These are phyloP conservation scores for Termitomyces sp. DNA, from an alignment of 768 basidiomycete species.

Conservation along the genomic window DNA sequence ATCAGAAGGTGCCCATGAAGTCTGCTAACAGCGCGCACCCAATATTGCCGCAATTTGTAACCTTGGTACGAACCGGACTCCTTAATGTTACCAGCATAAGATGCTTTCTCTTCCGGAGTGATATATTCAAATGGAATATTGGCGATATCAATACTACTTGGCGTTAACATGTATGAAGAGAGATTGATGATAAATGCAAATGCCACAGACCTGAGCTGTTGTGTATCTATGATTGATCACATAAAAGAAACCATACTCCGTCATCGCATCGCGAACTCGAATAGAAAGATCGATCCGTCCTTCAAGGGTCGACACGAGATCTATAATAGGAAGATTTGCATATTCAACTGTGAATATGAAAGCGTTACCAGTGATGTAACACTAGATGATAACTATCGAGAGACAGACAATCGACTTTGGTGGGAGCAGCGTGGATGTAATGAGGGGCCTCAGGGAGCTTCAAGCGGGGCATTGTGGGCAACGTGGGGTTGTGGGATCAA, in stretches of 20 bases:
- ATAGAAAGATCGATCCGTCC: slow-evolving; percentile 33
- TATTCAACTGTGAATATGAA: slow-evolving; percentile 23
- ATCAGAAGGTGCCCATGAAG: slow-evolving; percentile 39
- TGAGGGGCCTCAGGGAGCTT: slow-evolving; percentile 27
- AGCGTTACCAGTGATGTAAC: too few relatives aligned
- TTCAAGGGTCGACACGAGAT: slow-evolving; percentile 37
- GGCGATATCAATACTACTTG: slow-evolving; percentile 43
- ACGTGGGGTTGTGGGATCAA: neutral
- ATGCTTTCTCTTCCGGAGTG: slow-evolving; percentile 37
- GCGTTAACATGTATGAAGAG: neutral
- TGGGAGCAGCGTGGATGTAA: slow-evolving; percentile 30
- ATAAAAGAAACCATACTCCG: slow-evolving; percentile 43
- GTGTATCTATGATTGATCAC: slow-evolving; percentile 45
- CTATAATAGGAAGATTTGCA: slow-evolving; percentile 51
- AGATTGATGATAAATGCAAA: neutral
- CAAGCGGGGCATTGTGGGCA: slow-evolving; percentile 23
- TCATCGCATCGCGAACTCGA: slow-evolving; percentile 44
- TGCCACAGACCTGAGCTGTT: slow-evolving; percentile 28
- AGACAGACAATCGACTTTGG: slow-evolving; percentile 30
- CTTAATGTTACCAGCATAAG: slow-evolving; percentile 35
- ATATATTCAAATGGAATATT: slow-evolving; percentile 40
- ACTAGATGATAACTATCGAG: neutral
- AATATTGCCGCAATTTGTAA: slow-evolving; percentile 49
- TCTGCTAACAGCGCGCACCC: slow-evolving; percentile 30
- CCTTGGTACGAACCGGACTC: slow-evolving; percentile 47